Conservation (phyloP, 164 flowering plant species). For the Magnolia sinica region DNA sequence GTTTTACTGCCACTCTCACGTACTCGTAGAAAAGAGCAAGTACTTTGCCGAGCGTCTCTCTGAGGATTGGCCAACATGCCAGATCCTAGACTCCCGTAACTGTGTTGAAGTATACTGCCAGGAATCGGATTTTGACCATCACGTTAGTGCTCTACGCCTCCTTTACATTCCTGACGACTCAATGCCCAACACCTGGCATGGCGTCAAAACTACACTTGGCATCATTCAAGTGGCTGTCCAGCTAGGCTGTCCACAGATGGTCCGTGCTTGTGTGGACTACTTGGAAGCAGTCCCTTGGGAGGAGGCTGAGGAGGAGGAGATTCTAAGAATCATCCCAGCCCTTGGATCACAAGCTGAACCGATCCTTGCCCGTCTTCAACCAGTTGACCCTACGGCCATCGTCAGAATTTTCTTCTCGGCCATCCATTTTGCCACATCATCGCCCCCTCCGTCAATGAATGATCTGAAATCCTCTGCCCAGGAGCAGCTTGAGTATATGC, state of each 20-base stretch:
- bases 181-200: conserved; percentile 43
- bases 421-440: conserved; percentile 76
- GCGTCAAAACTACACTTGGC: conserved; percentile 76
- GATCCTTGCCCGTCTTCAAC: conserved; percentile 84
- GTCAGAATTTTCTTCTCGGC: conserved; percentile 59
- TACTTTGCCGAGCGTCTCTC: conserved; percentile 93
- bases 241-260: conserved; percentile 61
- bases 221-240: conserved; percentile 62
- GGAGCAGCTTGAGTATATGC: conserved; percentile 95
- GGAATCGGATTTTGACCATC: conserved; percentile 65
- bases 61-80: conserved; percentile 91
- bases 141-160: conserved; percentile 64
- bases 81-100: conserved; percentile 81
- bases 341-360: conserved; percentile 66
- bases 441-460: conserved; percentile 47
- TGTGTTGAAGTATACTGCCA: conserved; percentile 86
- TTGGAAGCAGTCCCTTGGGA: conserved; percentile 99
- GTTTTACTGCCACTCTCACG: conserved; percentile 73
- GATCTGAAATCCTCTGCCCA: conserved; percentile 75
- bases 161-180: conserved; percentile 46
- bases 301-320: conserved; percentile 94
- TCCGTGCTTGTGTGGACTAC: conserved; percentile 63
- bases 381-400: conserved; percentile 56
- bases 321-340: conserved; percentile 55
- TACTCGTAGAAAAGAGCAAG: conserved; percentile 58